Evolutionary conservation across 768 basidiomycete species (phyloP), one percentile per base, ranked within the genome.

Genomic region (Melanogaster broomeanus): DNA sequence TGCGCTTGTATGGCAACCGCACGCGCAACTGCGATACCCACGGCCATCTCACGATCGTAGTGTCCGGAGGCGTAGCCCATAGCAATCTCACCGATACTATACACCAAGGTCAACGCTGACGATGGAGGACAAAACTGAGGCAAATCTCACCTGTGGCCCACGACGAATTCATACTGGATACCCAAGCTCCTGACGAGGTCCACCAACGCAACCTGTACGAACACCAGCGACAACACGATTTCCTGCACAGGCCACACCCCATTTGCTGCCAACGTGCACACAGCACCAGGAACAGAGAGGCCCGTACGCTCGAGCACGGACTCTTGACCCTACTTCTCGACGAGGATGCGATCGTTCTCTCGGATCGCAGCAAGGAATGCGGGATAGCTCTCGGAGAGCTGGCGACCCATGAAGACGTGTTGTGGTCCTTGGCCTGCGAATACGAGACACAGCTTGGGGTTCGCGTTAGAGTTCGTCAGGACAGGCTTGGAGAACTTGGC

Each of bases 41-140:
- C 27, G 3, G 69, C 61, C 55, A 63, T 70, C 47, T 70, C 60
- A 42, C 62, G 71, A 38, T 72, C 61, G 34, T 68, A 68, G 21
- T 73, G 64, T 10, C 72, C 71, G 2, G 72, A 66, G 12, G 71
- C 69, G 24, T 73, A 73, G 37, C 69, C 62, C 62, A 72, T 72
- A 4, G 67, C 71, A 38, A 72, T 68, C 44, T 73, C 71, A 25
- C 71, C 69, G n/a, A 65, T 55, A 57, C 57, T 61, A 18, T 48
- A 19, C n/a, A n/a, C 10, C 40, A 34, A n/a, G 11, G 40, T 61
- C 42, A 68, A 48, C 33, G 30, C 22, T 15, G 33, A 37, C 7
- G 43, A 39, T 3, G 2, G 3, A 46, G 48, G n/a, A 38, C 9
- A n/a, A n/a, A 5, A 35, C 10, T 15, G 13, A 35, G 19, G 27